Evolutionary conservation across 2,329 filamentous ascomycete species (phyloP), one percentile per base, ranked within the genome.

Genomic region (Sporothrix sp.): DNA sequence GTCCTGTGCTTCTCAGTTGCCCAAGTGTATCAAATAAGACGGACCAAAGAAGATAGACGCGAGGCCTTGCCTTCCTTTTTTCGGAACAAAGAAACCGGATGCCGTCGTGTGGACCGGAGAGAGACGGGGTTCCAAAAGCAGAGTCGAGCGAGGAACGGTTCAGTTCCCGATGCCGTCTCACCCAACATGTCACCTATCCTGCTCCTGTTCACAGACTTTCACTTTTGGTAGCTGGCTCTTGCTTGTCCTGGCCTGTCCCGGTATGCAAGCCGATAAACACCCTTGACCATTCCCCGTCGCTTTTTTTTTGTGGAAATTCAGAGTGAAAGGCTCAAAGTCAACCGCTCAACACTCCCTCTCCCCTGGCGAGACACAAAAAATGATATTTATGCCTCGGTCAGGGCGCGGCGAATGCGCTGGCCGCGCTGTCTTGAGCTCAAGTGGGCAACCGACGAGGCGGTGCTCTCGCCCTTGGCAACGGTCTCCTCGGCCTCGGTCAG

Each of bases 401-500:
- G 77, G 67, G 80, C 80, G 71, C 76, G 72, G 70, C 75, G 79
- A 63, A 76, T 65, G 61, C 78, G 78, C 63, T 72, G 70, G 69
- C 88, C 93, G 70, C 90, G 89, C 82, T 98, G 93, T 79, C 91
- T 87, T 67, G 86, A 87, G 79, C 73, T 86, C 68, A 98, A 79
- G 71, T 84, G 86, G 57, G 73, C 68, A 63, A 84, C 78, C 63
- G 82, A 81, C 65, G 76, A 74, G 58, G 75, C 78, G 63, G 82
- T 78, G 58, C 80, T 71, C 63, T 83, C 78, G 57, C 82, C 83
- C 85, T 98, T 98, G 77, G 90, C 81, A 65, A 98, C 88, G 64
- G 85, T 82, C 82, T 98, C 94, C 69, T 94, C 86, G 66, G 80
- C 89, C 82, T 98, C 94, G 69, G 91, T 95, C 65, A 98, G 83